Evolutionary conservation across 2,329 filamentous ascomycete genomes (phyloP).

Genomic region (Nigrospora sphaerica): DNA sequence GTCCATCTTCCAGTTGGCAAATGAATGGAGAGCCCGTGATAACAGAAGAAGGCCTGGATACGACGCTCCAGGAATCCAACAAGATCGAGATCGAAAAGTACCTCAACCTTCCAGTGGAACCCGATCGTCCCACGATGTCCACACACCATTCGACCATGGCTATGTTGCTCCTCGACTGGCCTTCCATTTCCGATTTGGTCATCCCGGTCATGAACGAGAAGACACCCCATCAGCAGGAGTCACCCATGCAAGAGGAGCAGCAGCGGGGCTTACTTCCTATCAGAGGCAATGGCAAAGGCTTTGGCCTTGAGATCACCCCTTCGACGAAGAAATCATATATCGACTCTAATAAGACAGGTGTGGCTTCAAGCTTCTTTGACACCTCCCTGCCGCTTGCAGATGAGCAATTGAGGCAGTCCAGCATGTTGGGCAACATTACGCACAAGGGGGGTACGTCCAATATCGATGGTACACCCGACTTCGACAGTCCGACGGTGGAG

Average conservation of each 20-base stretch:
- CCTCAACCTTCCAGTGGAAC: slow-evolving; percentile 42
- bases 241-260: slow-evolving; percentile 71
- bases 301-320: slow-evolving; percentile 43
- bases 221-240: slow-evolving; percentile 55
- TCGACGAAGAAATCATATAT: no score
- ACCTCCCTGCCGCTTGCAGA: slow-evolving; percentile 50
- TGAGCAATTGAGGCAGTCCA: slow-evolving; percentile 53
- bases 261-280: slow-evolving; percentile 66
- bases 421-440: slow-evolving; percentile 37
- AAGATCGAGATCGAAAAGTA: no score
- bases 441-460: no score
- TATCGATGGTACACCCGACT: slow-evolving; percentile 45
- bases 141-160: slow-evolving; percentile 84
- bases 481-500: slow-evolving; percentile 42
- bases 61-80: no score
- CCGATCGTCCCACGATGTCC: slow-evolving; percentile 64
- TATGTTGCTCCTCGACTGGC: slow-evolving; percentile 70
- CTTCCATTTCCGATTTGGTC: slow-evolving; percentile 59
- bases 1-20: no score
- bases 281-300: slow-evolving; percentile 71
- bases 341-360: slow-evolving; percentile 25
- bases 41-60: no score
- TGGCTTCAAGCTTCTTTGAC: slow-evolving; percentile 36
- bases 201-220: slow-evolving; percentile 37
- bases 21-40: no score